Base-by-base conservation (phyloP, 192 early-diverging fungal genomes). In the Mycoemilia scoparia region DNA sequence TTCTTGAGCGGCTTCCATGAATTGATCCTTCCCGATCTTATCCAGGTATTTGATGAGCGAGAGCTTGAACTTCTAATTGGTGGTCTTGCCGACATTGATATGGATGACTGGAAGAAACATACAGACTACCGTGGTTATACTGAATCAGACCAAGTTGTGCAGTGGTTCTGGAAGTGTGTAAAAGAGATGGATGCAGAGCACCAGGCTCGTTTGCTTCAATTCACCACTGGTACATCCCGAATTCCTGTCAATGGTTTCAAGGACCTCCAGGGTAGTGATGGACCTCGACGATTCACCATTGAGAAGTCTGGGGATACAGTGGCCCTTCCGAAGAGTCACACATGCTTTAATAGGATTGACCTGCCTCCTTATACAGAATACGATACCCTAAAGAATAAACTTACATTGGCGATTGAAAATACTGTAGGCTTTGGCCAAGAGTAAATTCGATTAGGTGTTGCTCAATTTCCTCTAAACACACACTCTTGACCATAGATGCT, bases 241-340 rank as follows among this genome's bases (percentile, higher is more conserved):
- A 92, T 97, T 43, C 92, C 92, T 2, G 89, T 97, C 47, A 97
- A 93, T 43, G 92, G 92, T 4, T 97, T 97, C 63, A 97, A 92
- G 47, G 92, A 97, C 49, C 53, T 97, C 29, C 92, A 97, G 58
- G 92, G 92, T 21, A 78, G 74, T 43, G 92, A 97, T 56, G 92
- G 92, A 0, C 92, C 92, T 4, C 61, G 92, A 26, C 64, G 84
- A 24, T 97, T 97, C 45, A 91, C 87, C 0, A 84, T 97, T 39
- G 92, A 97, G 51, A 91, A 88, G 54, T 69, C 81, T 10, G 89
- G 89, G 9, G 85, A 92, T 31, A 61, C 76, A 12, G 64, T 74
- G 6, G 70, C 74, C 18, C 58, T 97, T 43, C 92, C 92, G 8
- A 93, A 97, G 57, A 73, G 72, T 20, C 92, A 97, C 51, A 95